Conservation (phyloP, 495 filamentous ascomycete genomes). For the Tuber umbilicatum region DNA sequence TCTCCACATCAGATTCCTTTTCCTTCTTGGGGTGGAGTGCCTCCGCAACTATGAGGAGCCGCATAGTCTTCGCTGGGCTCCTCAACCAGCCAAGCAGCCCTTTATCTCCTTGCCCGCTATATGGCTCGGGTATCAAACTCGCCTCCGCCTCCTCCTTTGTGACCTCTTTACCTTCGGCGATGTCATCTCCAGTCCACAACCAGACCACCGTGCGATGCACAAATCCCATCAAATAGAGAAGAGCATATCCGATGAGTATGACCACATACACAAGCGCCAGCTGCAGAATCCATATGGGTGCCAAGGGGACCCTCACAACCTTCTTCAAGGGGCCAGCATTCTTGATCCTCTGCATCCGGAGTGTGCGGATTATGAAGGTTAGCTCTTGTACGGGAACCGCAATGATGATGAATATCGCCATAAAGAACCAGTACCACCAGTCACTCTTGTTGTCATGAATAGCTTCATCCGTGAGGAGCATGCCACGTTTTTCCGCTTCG, state of each 20-base stretch:
- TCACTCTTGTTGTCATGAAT: neutral
- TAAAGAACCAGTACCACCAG: slow-evolving; percentile 5
- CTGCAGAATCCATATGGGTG: neutral
- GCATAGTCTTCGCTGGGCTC: too few relatives aligned
- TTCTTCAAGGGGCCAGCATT: neutral
- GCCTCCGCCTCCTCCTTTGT: neutral
- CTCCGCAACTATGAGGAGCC: too few relatives aligned
- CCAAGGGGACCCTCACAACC: neutral
- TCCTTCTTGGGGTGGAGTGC: too few relatives aligned
- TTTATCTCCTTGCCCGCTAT: neutral
- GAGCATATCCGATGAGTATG: neutral
- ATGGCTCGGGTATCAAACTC: neutral
- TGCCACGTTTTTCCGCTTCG: neutral
- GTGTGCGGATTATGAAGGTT: neutral
- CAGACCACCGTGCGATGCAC: neutral
- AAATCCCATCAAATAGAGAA: neutral
- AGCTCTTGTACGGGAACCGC: slow-evolving; percentile 4
- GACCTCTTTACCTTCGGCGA: neutral
- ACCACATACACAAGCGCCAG: too few relatives aligned
- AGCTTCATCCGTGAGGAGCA: neutral
- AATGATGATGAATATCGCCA: slow-evolving; percentile 2
- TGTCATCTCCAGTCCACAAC: neutral
- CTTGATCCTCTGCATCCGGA: neutral
- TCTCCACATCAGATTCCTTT: too few relatives aligned
- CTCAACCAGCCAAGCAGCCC: neutral